phyloP scores from a whole-genome alignment of 805 yeast genomes.

The Myxozyma geophila region DNA sequence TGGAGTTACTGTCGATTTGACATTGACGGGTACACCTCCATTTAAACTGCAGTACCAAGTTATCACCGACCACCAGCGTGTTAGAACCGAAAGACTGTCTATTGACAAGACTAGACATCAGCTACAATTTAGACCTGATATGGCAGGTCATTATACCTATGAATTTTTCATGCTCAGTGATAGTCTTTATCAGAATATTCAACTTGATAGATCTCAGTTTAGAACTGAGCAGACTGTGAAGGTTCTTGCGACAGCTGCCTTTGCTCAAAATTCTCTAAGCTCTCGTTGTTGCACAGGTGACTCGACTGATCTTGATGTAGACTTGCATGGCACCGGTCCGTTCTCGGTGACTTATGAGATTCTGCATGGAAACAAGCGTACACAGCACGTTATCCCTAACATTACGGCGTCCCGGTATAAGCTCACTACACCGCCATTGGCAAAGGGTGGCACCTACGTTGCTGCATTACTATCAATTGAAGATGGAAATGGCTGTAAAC shows the following conservation, averaged over 20 bases:
- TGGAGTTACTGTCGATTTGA: slow-evolving; percentile 75
- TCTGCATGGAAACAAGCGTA: slow-evolving; percentile 57
- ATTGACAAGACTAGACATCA: slow-evolving; percentile 52
- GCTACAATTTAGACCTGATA: slow-evolving; percentile 73
- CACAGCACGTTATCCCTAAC: slow-evolving; percentile 50
- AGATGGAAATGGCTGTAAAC: slow-evolving; percentile 80
- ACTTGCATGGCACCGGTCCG: slow-evolving; percentile 80
- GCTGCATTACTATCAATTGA: slow-evolving; percentile 65
- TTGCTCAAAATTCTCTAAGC: slow-evolving; percentile 36
- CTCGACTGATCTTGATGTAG: slow-evolving; percentile 55
- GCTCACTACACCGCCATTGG: slow-evolving; percentile 60
- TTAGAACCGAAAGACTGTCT: slow-evolving; percentile 42
- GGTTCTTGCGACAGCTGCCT: slow-evolving; percentile 50
- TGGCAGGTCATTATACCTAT: slow-evolving; percentile 81
- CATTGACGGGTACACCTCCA: slow-evolving; percentile 79
- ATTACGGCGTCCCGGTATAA: slow-evolving; percentile 48
- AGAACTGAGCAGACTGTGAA: slow-evolving; percentile 44
- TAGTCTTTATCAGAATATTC: slow-evolving; percentile 55
- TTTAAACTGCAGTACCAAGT: slow-evolving; percentile 68
- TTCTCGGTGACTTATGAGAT: slow-evolving; percentile 72
- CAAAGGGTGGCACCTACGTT: slow-evolving; percentile 73
- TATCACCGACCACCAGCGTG: slow-evolving; percentile 47
- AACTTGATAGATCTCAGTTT: slow-evolving; percentile 36
- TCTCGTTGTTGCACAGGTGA: slow-evolving; percentile 55
- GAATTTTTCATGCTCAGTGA: slow-evolving; percentile 69